Percentiles rank a stretch among this genome's conserved stretches.
Evolutionary conservation across 148 eudicot species (phyloP).

Genomic region (Fallopia convolvulus): DNA sequence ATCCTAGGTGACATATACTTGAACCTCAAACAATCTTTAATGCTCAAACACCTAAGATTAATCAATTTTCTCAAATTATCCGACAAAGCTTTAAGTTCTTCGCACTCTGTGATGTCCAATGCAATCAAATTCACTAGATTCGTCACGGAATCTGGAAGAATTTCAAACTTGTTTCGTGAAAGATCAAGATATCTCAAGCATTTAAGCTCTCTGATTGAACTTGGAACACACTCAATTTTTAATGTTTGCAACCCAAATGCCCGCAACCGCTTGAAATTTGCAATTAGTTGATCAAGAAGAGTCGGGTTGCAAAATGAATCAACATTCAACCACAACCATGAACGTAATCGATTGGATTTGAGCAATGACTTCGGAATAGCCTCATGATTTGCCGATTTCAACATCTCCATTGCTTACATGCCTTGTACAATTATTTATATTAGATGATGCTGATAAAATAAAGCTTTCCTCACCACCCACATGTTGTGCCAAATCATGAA

Average conservation of each 20-base stretch:
- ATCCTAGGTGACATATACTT: conserved; percentile 12
- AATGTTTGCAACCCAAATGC: background rate
- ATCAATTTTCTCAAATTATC: background rate
- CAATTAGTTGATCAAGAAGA: background rate
- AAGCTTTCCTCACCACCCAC: conserved; percentile 18
- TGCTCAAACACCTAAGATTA: conserved; percentile 19
- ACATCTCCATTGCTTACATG: background rate
- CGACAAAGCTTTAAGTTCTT: conserved; percentile 7
- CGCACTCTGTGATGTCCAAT: background rate
- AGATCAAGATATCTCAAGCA: conserved; percentile 33
- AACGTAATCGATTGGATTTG: background rate
- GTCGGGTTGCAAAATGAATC: background rate
- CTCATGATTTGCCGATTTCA: background rate
- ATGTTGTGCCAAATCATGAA: conserved; percentile 13
- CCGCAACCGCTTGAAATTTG: background rate
- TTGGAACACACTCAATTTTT: background rate
- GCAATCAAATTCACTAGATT: conserved; percentile 27
- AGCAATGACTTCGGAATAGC: background rate
- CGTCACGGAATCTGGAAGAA: conserved; percentile 19
- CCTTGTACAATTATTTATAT: background rate
- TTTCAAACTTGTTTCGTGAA: background rate
- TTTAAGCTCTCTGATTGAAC: background rate
- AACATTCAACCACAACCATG: background rate
- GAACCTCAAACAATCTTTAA: conserved; percentile 8
- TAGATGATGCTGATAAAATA: background rate